These are phyloP conservation scores for Solanum bulbocastanum DNA, from an alignment of 257 asterid genomes.

Conservation along the genomic window DNA sequence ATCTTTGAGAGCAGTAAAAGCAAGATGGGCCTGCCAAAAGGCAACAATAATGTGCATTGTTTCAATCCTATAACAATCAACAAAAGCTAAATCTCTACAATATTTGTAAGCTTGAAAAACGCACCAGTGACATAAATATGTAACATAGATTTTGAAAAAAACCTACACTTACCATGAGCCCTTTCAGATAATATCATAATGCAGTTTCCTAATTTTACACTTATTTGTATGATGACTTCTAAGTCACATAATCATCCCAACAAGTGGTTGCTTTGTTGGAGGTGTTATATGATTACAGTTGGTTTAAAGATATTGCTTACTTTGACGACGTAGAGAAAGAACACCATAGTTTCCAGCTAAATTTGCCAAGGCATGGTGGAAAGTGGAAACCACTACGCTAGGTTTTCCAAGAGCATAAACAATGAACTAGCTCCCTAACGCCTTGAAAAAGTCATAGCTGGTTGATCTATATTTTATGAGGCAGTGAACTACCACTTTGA, in stretches of 20 bases:
- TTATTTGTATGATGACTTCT: background rate
- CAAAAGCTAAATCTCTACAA: background rate
- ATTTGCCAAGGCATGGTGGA: background rate
- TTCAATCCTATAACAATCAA: background rate
- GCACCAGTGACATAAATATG: background rate
- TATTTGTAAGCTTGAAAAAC: background rate
- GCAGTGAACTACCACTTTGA: background rate
- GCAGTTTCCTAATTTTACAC: background rate
- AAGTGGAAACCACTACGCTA: background rate
- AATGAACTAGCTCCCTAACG: background rate
- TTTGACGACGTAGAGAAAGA: background rate
- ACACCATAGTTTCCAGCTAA: background rate
- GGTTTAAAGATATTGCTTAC: background rate
- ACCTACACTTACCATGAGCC: background rate
- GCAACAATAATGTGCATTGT: background rate
- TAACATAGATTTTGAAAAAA: background rate
- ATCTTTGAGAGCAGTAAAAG: constrained; percentile 72
- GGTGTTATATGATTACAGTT: background rate
- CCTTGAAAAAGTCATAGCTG: background rate
- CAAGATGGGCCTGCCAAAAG: constrained; percentile 64
- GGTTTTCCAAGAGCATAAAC: background rate
- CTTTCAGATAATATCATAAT: background rate
- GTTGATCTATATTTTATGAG: background rate
- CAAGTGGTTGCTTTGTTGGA: background rate
- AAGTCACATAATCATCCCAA: background rate